Base-by-base conservation (phyloP, 2,329 filamentous ascomycete species). In the Didymella pomorum region DNA sequence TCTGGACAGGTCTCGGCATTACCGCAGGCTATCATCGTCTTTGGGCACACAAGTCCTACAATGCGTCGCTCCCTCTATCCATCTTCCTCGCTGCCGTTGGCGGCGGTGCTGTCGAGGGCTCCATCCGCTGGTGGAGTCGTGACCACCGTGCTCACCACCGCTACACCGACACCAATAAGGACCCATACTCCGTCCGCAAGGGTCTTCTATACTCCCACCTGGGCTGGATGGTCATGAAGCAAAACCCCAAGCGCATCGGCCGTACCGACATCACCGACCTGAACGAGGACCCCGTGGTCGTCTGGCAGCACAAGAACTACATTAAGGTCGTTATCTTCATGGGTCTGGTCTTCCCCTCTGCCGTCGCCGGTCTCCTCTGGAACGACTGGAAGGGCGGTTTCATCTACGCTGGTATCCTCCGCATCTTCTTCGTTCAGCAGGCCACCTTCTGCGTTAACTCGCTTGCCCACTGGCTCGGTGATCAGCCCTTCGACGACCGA, bases 1-100 rank as follows among this genome's bases (percentile, higher is more conserved):
- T 92, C 82, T 89, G 89, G 83, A 92, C 91, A 48, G 84, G 92
- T 74, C 82, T 95, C 50, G 91, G 92, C 59, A 78, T 78, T 57
- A 77, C 76, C 8, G 75, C 76, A 20, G 75, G 75, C 21, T 91
- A 91, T 78, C 89, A 95, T 74, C 87, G 92, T 80, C 86, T 95
- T 46, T 96, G 92, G 92, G 74, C 76, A 53, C 81, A 83, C 73
- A 80, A 77, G 62, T 81, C 79, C 2, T 83, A 81, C 72, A 79
- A 78, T 42, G 81, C 80, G 12, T 63, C 66, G 12, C 62, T 74
- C 2, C 79, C 79, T n/a, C 68, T 83, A 53, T 78, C 78, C 71
- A 72, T 83, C 61, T 83, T 80, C 72, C 76, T 83, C 56, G 81
- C 81, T 29, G 76, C 76, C 50, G 79, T 81, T 61, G 81, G 81